A percentile compares a stretch with the other conserved stretches of the same genome.
These are phyloP conservation scores for Bauhinia variegata DNA, from an alignment of 306 rosid genomes.

Conservation along the genomic window DNA sequence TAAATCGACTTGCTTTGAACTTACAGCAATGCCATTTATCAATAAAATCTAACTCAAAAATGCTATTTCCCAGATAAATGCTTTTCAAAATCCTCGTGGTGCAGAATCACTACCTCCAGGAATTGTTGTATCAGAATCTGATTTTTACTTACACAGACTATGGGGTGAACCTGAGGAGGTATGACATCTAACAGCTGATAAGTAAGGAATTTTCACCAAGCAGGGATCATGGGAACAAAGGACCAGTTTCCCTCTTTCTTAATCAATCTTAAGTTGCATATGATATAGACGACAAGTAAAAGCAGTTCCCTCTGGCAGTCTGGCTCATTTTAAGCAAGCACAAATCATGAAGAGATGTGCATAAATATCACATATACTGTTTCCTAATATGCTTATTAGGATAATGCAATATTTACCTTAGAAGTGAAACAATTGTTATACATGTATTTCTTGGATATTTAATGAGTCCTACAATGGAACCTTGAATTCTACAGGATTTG, in stretches of 20 bases:
- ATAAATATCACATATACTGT: constrained; percentile 24
- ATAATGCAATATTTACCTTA: constrained; percentile 1
- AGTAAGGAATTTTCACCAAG: background rate
- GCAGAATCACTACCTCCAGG: constrained; percentile 91
- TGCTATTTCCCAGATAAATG: constrained; percentile 60
- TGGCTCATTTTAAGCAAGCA: constrained; percentile 16
- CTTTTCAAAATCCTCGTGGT: constrained; percentile 88
- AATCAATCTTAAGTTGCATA: background rate
- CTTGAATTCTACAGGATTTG: constrained; percentile 79
- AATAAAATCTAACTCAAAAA: constrained; percentile 32
- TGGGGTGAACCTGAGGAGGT: constrained; percentile 99
- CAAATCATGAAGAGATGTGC: constrained; percentile 26
- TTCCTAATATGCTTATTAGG: constrained; percentile 18
- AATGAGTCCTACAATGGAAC: constrained; percentile 29
- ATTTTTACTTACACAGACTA: constrained; percentile 77
- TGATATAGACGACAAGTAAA: constrained; percentile 27
- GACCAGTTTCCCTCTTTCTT: no score
- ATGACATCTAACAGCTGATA: constrained; percentile 39
- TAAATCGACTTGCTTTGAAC: constrained; percentile 23
- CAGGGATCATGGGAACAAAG: no score
- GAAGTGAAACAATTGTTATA: background rate
- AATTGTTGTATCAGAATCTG: constrained; percentile 82
- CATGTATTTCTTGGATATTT: constrained; percentile 16
- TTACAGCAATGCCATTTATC: constrained; percentile 17
- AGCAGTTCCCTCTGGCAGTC: constrained; percentile 11